These are phyloP conservation scores for Hypoxylon lienhwacheense DNA, from an alignment of 495 filamentous ascomycete genomes.

Conservation along the genomic window DNA sequence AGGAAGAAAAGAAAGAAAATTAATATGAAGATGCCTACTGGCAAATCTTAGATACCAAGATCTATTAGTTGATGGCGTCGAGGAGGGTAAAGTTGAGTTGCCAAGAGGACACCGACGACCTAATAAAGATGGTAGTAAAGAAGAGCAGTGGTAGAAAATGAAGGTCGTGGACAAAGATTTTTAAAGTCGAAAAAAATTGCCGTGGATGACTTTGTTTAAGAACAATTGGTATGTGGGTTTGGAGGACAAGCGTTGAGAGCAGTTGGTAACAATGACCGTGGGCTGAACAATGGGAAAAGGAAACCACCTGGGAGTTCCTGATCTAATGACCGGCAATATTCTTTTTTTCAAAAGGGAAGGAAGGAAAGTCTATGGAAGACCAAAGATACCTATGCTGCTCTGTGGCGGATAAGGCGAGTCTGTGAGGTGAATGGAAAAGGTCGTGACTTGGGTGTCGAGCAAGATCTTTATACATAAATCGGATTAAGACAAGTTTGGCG, in stretches of 20 bases:
- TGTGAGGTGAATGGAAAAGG: conserved; percentile 8
- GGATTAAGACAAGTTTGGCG: background rate
- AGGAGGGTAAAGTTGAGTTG: conserved; percentile 3
- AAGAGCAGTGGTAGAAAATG: conserved; percentile 4
- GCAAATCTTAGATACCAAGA: conserved; percentile 21
- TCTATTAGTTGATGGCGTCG: conserved; percentile 5
- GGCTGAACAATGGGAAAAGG: conserved; percentile 18
- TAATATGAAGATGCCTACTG: conserved; percentile 17
- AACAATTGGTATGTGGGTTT: conserved; percentile 9
- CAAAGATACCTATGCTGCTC: conserved; percentile 26
- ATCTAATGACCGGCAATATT: conserved; percentile 29
- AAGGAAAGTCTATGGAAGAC: conserved; percentile 29
- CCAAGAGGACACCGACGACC: conserved; percentile 6
- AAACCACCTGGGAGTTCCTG: conserved; percentile 34
- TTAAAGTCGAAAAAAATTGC: background rate
- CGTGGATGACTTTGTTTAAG: conserved; percentile 18
- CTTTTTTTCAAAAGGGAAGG: conserved; percentile 14
- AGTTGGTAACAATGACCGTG: conserved; percentile 29
- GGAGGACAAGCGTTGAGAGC: conserved; percentile 24
- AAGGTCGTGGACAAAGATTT: conserved; percentile 19
- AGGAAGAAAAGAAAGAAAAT: conserved; percentile 20
- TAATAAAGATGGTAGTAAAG: conserved; percentile 16
- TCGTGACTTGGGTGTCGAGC: conserved; percentile 12
- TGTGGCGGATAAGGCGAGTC: conserved; percentile 12
- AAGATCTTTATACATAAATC: conserved; percentile 27